These are phyloP conservation scores for Suillus subaureus DNA, from an alignment of 768 basidiomycete species.

Conservation along the genomic window DNA sequence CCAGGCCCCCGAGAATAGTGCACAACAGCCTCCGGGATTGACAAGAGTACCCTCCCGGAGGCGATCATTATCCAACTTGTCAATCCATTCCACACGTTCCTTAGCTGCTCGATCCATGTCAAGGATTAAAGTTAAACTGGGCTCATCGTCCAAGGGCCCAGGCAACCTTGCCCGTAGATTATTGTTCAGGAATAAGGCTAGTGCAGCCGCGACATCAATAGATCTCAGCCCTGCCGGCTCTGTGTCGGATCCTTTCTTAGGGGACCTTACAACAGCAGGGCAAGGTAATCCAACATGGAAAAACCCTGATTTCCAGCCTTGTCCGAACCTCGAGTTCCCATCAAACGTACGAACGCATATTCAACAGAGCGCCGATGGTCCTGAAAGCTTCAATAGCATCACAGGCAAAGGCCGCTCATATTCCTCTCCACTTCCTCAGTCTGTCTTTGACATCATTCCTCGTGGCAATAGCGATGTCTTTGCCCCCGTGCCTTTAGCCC, in stretches of 20 bases:
- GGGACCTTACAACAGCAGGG: conserved; percentile 28
- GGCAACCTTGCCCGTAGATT: conserved; percentile 60
- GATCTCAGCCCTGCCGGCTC: conserved; percentile 2
- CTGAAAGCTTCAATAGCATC: conserved; percentile 25
- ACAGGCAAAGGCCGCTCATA: conserved; percentile 61
- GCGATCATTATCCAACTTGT: conserved; percentile 59
- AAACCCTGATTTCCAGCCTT: conserved; percentile 26
- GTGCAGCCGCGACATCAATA: conserved; percentile 17
- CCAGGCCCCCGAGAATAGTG: conserved; percentile 16
- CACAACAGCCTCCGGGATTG: conserved; percentile 26
- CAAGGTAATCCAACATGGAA: conserved; percentile 46
- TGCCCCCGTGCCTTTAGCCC: conserved; percentile 46
- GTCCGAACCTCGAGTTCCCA: not conserved
- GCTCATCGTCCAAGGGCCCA: conserved; percentile 42
- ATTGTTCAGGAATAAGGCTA: conserved; percentile 44
- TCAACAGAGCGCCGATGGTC: conserved; percentile 18
- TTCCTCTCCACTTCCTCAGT: conserved; percentile 65
- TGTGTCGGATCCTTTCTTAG: conserved; percentile 13
- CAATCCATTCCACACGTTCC: conserved; percentile 44
- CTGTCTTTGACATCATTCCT: conserved; percentile 62
- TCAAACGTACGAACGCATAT: not conserved
- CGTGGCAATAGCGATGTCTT: conserved; percentile 49
- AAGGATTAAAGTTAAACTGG: conserved; percentile 49
- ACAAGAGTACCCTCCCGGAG: conserved; percentile 46
- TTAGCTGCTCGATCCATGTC: conserved; percentile 49